phyloP scores from a whole-genome alignment of 2,329 filamentous ascomycete genomes.

The Ceratocystis smalleyi region DNA sequence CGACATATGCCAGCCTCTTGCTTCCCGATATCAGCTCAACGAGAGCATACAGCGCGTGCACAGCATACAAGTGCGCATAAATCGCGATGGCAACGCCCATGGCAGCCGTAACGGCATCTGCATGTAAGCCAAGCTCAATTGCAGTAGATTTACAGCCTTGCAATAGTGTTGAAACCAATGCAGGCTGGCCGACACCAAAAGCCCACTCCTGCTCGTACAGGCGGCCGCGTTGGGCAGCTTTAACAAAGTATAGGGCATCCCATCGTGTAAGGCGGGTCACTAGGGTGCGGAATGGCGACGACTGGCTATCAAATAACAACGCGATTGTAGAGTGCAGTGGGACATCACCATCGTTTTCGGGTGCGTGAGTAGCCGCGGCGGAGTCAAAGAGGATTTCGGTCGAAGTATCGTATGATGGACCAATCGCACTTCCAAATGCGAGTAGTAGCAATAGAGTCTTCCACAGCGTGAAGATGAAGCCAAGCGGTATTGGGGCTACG shows the following conservation, averaged over 20 bases:
- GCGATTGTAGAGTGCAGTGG: slow-evolving; percentile 19
- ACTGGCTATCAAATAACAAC: slow-evolving; percentile 4
- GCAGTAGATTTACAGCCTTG: slow-evolving; percentile 11
- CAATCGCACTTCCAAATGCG: slow-evolving; percentile 33
- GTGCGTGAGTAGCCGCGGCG: slow-evolving; percentile 27
- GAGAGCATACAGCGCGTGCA: slow-evolving; percentile 58
- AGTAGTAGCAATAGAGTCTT: slow-evolving; percentile 51
- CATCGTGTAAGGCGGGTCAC: slow-evolving; percentile 51
- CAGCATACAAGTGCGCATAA: slow-evolving; percentile 59
- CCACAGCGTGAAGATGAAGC: slow-evolving; percentile 43
- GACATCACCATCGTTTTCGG: slow-evolving; percentile 13
- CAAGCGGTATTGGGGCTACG: slow-evolving; percentile 18
- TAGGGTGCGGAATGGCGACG: slow-evolving; percentile 22
- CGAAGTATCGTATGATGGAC: slow-evolving; percentile 66
- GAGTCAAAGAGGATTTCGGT: slow-evolving; percentile 31
- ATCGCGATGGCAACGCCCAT: slow-evolving; percentile 55
- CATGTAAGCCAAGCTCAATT: slow-evolving; percentile 13
- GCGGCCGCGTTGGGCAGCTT: slow-evolving; percentile 47
- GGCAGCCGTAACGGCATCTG: slow-evolving; percentile 24
- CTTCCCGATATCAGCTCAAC: slow-evolving; percentile 51
- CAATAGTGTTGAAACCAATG: slow-evolving; percentile 16
- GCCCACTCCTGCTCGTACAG: slow-evolving; percentile 76
- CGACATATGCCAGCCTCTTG: slow-evolving; percentile 25
- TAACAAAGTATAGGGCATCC: slow-evolving; percentile 67
- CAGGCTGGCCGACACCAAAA: slow-evolving; percentile 43